Conservation (phyloP, 106 monocot genomes). For the Dendrobium catenatum region DNA sequence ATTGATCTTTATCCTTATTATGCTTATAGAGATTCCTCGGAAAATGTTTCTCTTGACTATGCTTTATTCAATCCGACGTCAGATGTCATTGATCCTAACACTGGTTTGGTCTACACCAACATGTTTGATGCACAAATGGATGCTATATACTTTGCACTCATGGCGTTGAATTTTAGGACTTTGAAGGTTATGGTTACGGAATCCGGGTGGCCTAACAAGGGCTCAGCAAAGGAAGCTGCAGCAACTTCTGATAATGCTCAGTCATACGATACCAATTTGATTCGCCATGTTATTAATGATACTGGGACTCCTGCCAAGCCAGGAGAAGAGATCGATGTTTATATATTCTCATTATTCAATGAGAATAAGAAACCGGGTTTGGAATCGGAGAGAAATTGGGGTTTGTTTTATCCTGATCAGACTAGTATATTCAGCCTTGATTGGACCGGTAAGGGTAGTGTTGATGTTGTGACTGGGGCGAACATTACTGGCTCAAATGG, state of each 20-base stretch:
- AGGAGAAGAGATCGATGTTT: constrained; percentile 74
- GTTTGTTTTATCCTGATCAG: constrained; percentile 87
- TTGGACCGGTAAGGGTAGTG: constrained; percentile 69
- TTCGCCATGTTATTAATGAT: constrained; percentile 78
- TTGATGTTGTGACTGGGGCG: constrained; percentile 64
- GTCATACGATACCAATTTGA: constrained; percentile 88
- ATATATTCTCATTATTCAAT: constrained; percentile 92
- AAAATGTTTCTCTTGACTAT: constrained; percentile 78
- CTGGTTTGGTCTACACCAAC: constrained; percentile 88
- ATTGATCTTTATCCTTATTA: constrained; percentile 93
- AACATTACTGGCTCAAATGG: constrained; percentile 79
- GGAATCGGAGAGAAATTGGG: constrained; percentile 94
- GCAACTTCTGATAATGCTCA: constrained; percentile 93
- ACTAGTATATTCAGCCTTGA: constrained; percentile 91
- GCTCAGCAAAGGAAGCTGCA: constrained; percentile 62
- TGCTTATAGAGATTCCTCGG: constrained; percentile 73
- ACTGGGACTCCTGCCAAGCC: constrained; percentile 92
- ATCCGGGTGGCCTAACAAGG: constrained; percentile 92
- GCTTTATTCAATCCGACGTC: constrained; percentile 58
- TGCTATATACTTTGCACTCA: constrained; percentile 72
- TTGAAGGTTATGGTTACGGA: constrained; percentile 94
- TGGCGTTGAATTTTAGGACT: constrained; percentile 76
- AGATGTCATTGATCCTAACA: constrained; percentile 94
- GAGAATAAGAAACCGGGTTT: constrained; percentile 95
- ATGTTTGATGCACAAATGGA: constrained; percentile 96